Conservation (phyloP, 352 stramenopile genomes). For the Blastocystis sp. region DNA sequence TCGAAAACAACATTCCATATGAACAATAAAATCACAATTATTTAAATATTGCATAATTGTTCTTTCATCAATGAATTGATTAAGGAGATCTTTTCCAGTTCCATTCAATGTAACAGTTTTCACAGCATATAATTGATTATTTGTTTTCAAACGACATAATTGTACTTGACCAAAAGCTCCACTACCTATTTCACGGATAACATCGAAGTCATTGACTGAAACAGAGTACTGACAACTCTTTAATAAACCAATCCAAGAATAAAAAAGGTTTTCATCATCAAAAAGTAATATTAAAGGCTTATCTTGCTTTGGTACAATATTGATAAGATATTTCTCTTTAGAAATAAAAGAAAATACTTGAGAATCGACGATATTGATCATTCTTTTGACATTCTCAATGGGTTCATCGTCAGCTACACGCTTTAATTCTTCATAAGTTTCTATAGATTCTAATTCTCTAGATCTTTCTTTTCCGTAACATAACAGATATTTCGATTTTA, state of each 20-base stretch:
- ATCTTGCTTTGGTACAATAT: background rate
- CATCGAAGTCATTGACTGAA: conserved; percentile 24
- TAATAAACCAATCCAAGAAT: conserved; percentile 24
- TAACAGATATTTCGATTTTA: conserved; percentile 37
- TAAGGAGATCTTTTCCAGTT: conserved; percentile 1
- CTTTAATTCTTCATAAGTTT: conserved; percentile 23
- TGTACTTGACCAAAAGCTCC: conserved; percentile 19
- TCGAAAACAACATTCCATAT: conserved; percentile 16
- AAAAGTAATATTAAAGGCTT: conserved; percentile 6
- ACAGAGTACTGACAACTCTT: conserved; percentile 2
- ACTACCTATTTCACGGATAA: conserved; percentile 15
- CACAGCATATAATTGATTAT: conserved; percentile 16
- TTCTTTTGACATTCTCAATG: background rate
- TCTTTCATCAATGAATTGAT: conserved; percentile 31
- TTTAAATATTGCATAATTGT: conserved; percentile 28
- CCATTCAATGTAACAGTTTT: conserved; percentile 17
- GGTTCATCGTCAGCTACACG: conserved; percentile 9
- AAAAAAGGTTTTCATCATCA: conserved; percentile 5
- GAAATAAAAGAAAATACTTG: conserved; percentile 3
- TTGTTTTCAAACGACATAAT: conserved; percentile 1
- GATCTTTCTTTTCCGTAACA: conserved; percentile 27
- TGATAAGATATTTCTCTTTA: background rate
- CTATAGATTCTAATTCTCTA: background rate
- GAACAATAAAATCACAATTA: conserved; percentile 21
- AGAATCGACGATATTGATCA: background rate